Conservation (phyloP, 2,329 filamentous ascomycete genomes). For the Penicillium sp. region DNA sequence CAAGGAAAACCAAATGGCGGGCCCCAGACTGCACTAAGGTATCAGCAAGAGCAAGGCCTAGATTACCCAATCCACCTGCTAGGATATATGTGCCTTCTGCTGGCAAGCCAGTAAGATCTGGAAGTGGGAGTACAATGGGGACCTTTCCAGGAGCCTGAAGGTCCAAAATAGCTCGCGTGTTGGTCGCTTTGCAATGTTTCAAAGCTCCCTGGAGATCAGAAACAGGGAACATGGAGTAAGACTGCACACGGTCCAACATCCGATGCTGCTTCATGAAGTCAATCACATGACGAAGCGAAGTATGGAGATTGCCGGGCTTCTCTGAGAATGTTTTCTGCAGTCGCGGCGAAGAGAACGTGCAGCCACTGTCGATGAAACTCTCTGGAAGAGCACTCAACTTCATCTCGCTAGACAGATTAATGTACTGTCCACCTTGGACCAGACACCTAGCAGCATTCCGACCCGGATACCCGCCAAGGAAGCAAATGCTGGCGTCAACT, state of each 20-base stretch:
- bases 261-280: conserved; percentile 18
- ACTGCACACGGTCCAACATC: conserved; percentile 14
- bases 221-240: conserved; percentile 12
- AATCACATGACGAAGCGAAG: conserved; percentile 14
- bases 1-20: conserved; percentile 25
- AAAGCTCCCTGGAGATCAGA: conserved; percentile 13
- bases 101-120: conserved; percentile 9
- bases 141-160: conserved; percentile 18
- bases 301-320: conserved; percentile 17
- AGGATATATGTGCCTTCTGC: conserved; percentile 21
- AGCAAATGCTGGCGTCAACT: conserved; percentile 18
- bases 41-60: conserved; percentile 23
- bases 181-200: conserved; percentile 11
- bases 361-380: conserved; percentile 20
- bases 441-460: conserved; percentile 17
- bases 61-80: conserved; percentile 24
- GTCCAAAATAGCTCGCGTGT: conserved; percentile 12
- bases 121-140: conserved; percentile 14
- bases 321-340: conserved; percentile 16
- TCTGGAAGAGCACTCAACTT: conserved; percentile 21
- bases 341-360: conserved; percentile 19
- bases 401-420: conserved; percentile 20
- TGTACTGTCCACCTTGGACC: conserved; percentile 18
- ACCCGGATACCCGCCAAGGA: conserved; percentile 16
- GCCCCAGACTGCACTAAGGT: conserved; percentile 21